Conservation (phyloP, 371 early-diverging fungal species). For the Actinomucor elegans region DNA sequence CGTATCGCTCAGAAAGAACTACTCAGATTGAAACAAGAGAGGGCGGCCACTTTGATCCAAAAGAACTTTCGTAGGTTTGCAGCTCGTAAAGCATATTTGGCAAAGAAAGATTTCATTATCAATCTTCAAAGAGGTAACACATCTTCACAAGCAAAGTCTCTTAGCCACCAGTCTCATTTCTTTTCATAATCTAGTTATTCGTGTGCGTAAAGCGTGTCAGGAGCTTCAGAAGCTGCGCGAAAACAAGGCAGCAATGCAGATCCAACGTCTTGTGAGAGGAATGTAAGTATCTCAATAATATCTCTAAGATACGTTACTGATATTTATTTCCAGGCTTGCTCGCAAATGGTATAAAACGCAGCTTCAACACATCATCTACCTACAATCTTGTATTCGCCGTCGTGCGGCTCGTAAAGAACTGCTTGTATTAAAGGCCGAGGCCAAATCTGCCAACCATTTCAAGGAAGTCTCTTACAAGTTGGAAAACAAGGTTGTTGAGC, state of each 20-base stretch:
- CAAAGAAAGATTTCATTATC: constrained; percentile 28
- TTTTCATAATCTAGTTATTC: constrained; percentile 33
- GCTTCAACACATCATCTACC: constrained; percentile 57
- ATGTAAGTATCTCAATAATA: no score
- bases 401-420: constrained; percentile 66
- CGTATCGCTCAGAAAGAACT: constrained; percentile 55
- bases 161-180: not conserved
- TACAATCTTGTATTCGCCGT: constrained; percentile 87
- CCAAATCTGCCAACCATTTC: constrained; percentile 86
- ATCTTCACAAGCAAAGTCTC: no score
- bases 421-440: constrained; percentile 71
- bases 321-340: no score
- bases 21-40: constrained; percentile 56
- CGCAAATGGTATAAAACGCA: constrained; percentile 58
- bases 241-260: constrained; percentile 66
- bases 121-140: constrained; percentile 46
- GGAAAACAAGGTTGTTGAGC: constrained; percentile 92
- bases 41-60: constrained; percentile 80
- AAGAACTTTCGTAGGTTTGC: constrained; percentile 62
- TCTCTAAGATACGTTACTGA: no score
- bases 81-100: constrained; percentile 57
- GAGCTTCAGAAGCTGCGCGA: constrained; percentile 46
- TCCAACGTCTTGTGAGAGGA: constrained; percentile 69
- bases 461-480: constrained; percentile 90
- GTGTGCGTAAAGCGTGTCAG: constrained; percentile 56